Evolutionary conservation across 345 rosid genomes (phyloP), one percentile per base, ranked within the genome.

Genomic region (Garcia nutans): DNA sequence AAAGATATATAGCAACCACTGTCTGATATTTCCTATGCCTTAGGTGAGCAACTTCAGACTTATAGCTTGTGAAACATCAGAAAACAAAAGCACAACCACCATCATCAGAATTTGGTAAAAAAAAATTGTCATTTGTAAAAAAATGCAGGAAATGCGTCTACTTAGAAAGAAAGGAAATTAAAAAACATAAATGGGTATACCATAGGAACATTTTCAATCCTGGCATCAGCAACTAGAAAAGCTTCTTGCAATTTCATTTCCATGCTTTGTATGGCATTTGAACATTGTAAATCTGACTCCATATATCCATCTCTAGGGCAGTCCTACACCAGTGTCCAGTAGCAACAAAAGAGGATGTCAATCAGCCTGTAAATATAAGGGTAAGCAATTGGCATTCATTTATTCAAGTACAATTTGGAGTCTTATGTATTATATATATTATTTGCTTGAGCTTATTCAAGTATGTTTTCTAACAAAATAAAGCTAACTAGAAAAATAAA

Each of bases 221-320:
- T 78, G 65, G 85, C 84, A 72, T 78, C 77, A 49, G 70, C 70
- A 72, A 78, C 79, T 52, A 74, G 81, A 70, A 82, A 80, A 70
- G 81, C 80, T 78, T 79, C 82, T 78, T 74, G 75, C 74, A 87
- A 72, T 75, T 81, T 82, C 75, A 78, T 82, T 65, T 81, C 83
- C 87, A 87, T 83, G 80, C 78, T 65, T 80, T 83, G 83, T 76
- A 85, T 76, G 37, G 84, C 84, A 76, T 68, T 78, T 68, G 78
- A 85, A 74, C 86, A 85, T 69, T 78, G 83, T 28, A 81, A 78
- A 74, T 87, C 87, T 5, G 83, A 84, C 72, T 82, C 87, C 77
- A 78, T 55, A 76, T 67, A 58, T 45, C 76, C 81, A 74, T 77
- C 81, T 80, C 79, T 80, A 76, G 77, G 76, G 50, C 63, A 77